These are phyloP conservation scores for Verticillium nonalfalfae DNA, from an alignment of 2,329 filamentous ascomycete species.

Conservation along the genomic window DNA sequence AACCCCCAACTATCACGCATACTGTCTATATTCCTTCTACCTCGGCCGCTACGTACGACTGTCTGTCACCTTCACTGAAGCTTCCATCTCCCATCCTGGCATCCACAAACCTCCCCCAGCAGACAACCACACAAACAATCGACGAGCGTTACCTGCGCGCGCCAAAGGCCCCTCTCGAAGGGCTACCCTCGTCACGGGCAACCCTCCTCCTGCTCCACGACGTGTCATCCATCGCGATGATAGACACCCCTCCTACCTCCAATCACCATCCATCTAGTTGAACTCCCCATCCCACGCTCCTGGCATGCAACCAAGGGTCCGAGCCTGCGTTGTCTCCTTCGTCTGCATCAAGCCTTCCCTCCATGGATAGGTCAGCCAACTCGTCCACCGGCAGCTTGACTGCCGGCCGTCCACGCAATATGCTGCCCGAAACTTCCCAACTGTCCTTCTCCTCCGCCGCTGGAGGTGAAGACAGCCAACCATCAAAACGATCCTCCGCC, in stretches of 20 bases:
- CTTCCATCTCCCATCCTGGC: neutral
- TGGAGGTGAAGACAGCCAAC: conserved; percentile 15
- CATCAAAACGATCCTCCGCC: conserved; percentile 28
- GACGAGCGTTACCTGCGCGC: neutral
- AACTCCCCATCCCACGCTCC: neutral
- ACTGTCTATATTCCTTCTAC: neutral
- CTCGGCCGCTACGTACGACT: neutral
- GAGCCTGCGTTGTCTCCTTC: conserved; percentile 12
- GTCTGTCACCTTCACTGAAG: neutral
- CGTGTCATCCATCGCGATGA: conserved; percentile 2
- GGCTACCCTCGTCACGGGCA: neutral
- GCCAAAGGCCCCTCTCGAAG: neutral
- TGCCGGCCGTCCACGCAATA: conserved; percentile 11
- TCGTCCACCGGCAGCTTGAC: conserved; percentile 20
- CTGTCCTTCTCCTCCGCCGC: conserved; percentile 18
- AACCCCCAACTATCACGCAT: neutral
- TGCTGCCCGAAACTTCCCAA: conserved; percentile 11
- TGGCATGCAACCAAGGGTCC: neutral
- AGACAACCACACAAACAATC: neutral
- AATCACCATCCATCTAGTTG: neutral
- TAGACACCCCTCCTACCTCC: neutral
- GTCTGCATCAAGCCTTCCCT: conserved; percentile 15
- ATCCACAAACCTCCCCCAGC: neutral
- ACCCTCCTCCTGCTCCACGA: neutral
- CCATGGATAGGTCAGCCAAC: conserved; percentile 28